Percentiles rank a stretch among this genome's conserved stretches.
Evolutionary conservation across 306 rosid genomes (phyloP).

Genomic region (Arachis hypogaea): DNA sequence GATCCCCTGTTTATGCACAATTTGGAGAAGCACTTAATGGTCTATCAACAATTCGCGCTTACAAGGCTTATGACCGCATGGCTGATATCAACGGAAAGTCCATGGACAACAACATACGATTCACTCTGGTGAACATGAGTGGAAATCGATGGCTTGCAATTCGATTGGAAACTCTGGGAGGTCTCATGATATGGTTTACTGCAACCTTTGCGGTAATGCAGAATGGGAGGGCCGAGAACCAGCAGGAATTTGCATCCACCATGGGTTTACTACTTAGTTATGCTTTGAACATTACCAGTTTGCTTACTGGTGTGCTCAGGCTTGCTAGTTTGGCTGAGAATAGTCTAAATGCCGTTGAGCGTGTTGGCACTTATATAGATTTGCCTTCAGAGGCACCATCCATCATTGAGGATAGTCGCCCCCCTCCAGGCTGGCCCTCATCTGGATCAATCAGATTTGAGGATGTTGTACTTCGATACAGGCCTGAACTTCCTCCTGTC

Average conservation of each 20-base stretch:
- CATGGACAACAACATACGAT: slow-evolving; percentile 87
- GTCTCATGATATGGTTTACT: slow-evolving; percentile 88
- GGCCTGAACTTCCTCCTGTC: slow-evolving; percentile 94
- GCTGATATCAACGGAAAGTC: slow-evolving; percentile 85
- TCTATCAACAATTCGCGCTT: slow-evolving; percentile 81
- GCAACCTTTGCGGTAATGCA: slow-evolving; percentile 94
- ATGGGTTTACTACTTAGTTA: slow-evolving; percentile 94
- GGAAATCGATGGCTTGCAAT: slow-evolving; percentile 82
- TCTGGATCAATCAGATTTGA: slow-evolving; percentile 72
- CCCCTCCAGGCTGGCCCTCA: slow-evolving; percentile 91
- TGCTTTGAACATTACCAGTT: slow-evolving; percentile 81
- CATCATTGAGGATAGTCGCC: slow-evolving; percentile 71
- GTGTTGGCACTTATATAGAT: slow-evolving; percentile 78
- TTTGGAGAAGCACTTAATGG: slow-evolving; percentile 97
- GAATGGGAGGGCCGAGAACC: slow-evolving; percentile 73
- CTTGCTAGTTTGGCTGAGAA: slow-evolving; percentile 92
- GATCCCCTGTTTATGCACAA: slow-evolving; percentile 98
- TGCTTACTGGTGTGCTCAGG: slow-evolving; percentile 84
- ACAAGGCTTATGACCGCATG: slow-evolving; percentile 92
- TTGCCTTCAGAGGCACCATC: slow-evolving; percentile 89
- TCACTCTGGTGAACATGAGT: slow-evolving; percentile 66
- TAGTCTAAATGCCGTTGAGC: slow-evolving; percentile 89
- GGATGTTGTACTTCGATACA: slow-evolving; percentile 83
- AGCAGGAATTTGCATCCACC: slow-evolving; percentile 72
- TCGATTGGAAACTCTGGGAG: slow-evolving; percentile 87